Conservation (phyloP, 208 protist genomes). For the Leishmania turanica region DNA sequence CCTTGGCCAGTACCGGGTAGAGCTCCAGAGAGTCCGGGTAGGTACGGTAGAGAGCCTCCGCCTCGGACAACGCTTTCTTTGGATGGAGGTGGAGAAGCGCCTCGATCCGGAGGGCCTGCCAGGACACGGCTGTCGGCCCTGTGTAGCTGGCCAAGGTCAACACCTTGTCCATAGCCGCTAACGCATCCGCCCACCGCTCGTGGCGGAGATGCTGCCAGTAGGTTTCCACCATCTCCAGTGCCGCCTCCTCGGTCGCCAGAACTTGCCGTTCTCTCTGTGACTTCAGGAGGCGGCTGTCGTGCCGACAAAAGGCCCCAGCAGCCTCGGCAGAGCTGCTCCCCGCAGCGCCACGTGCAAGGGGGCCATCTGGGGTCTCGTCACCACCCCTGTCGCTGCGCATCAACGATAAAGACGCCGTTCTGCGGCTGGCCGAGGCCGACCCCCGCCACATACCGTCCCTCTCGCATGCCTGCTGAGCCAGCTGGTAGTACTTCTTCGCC, state of each 20-base stretch:
- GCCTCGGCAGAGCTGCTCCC: background rate
- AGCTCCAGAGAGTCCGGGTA: conserved; percentile 52
- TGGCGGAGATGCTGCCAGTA: conserved; percentile 52
- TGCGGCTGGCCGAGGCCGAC: background rate
- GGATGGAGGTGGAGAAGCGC: conserved; percentile 57
- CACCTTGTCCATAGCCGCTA: conserved; percentile 42
- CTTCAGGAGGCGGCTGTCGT: conserved; percentile 15
- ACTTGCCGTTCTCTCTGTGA: conserved; percentile 30
- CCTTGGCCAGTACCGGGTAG: conserved; percentile 65
- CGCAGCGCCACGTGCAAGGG: background rate
- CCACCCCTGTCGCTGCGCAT: background rate
- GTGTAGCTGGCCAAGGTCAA: conserved; percentile 20
- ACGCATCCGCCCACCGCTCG: conserved; percentile 43
- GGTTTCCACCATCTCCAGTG: conserved; percentile 41
- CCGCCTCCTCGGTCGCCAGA: conserved; percentile 49
- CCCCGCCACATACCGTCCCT: background rate
- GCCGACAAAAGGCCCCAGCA: background rate
- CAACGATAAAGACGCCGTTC: background rate
- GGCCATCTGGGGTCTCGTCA: background rate
- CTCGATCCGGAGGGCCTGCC: conserved; percentile 55
- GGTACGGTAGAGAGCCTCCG: conserved; percentile 37
- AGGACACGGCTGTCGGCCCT: conserved; percentile 45
- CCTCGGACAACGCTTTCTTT: conserved; percentile 37
- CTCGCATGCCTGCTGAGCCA: conserved; percentile 40
- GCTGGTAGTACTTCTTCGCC: conserved; percentile 55